phyloP scores from a whole-genome alignment of 306 rosid species.

The Pterocarpus santalinus region DNA sequence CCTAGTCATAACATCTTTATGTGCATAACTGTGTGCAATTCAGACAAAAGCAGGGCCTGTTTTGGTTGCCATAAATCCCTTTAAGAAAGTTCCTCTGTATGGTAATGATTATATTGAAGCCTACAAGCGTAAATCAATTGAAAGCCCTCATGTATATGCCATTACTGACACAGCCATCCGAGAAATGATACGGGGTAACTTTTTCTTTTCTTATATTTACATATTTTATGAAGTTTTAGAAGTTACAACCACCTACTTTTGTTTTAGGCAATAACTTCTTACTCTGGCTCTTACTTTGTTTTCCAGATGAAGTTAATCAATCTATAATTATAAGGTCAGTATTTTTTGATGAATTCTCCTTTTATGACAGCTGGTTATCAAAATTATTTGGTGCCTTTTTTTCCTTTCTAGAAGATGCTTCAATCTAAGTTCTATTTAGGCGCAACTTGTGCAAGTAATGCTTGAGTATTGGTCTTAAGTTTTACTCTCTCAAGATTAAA shows the following conservation, averaged over 20 bases:
- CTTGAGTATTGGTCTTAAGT: background rate
- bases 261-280: conserved; percentile 47
- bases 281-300: conserved; percentile 36
- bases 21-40: conserved; percentile 46
- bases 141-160: conserved; percentile 96
- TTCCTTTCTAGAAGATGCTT: conserved; percentile 3
- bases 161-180: conserved; percentile 93
- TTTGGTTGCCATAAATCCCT: conserved; percentile 96
- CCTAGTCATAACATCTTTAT: conserved; percentile 41
- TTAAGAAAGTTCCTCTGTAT: conserved; percentile 89
- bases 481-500: conserved; percentile 15
- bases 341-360: conserved; percentile 8
- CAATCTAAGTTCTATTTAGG: conserved; percentile 27
- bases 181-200: conserved; percentile 90
- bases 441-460: conserved; percentile 6
- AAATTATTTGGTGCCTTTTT: conserved; percentile 16
- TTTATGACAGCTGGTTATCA: conserved; percentile 20
- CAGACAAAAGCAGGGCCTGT: conserved; percentile 99
- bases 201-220: conserved; percentile 20
- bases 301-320: conserved; percentile 97
- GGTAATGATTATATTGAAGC: conserved; percentile 88
- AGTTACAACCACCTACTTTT: conserved; percentile 31
- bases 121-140: conserved; percentile 73
- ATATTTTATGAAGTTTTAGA: conserved; percentile 38
- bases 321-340: conserved; percentile 97